These are phyloP conservation scores for Crepidotus variabilis DNA, from an alignment of 768 basidiomycete species.

Conservation along the genomic window DNA sequence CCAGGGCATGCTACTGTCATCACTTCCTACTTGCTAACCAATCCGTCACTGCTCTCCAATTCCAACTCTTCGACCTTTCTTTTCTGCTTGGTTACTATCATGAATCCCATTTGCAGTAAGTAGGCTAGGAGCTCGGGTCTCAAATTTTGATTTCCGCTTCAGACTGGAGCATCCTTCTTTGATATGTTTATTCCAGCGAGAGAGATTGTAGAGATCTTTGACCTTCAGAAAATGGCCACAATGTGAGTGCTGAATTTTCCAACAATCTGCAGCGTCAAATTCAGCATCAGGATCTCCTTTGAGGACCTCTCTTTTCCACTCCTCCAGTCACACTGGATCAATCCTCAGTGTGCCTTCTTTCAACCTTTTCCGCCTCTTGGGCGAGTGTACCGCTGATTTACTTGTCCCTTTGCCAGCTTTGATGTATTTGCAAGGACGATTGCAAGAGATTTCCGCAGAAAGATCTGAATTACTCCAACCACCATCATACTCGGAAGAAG, in stretches of 20 bases:
- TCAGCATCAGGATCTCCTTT: constrained; percentile 5
- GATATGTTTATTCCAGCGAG: constrained; percentile 8
- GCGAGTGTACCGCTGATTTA: constrained; percentile 9
- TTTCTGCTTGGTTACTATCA: neutral
- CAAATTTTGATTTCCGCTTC: neutral
- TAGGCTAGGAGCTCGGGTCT: neutral
- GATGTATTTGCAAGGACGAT: too few relatives aligned
- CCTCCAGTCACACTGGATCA: neutral
- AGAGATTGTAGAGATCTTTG: constrained; percentile 9
- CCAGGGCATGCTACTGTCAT: constrained; percentile 1
- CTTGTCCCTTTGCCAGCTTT: constrained; percentile 11
- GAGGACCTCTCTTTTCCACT: constrained; percentile 8
- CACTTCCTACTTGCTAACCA: neutral
- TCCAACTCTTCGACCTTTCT: neutral
- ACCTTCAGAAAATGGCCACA: constrained; percentile 8
- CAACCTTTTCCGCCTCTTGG: neutral
- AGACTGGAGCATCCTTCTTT: neutral
- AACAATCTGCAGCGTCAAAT: constrained; percentile 1
- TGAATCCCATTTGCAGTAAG: neutral
- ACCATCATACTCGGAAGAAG: too few relatives aligned
- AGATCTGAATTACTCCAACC: too few relatives aligned
- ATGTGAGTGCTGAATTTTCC: constrained; percentile 1
- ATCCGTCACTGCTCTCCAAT: constrained; percentile 10
- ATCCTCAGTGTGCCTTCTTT: constrained; percentile 5
- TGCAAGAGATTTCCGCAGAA: too few relatives aligned